Conservation (phyloP, 257 asterid genomes). For the Solanum tarijense region DNA sequence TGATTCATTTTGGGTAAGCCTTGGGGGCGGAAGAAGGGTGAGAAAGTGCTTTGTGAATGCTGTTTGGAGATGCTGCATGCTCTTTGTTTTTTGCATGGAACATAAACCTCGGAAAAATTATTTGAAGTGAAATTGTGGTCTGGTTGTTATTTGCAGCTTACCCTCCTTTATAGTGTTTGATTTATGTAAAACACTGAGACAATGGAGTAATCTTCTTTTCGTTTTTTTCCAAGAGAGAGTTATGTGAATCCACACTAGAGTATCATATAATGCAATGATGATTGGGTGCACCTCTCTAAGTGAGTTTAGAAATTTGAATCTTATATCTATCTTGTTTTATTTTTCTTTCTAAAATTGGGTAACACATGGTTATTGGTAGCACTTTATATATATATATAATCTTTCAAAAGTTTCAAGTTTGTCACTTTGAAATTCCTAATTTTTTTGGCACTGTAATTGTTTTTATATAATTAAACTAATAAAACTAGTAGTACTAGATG, state of each 20-base stretch:
- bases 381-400: no score
- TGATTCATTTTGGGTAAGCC: neutral
- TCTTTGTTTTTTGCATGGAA: neutral
- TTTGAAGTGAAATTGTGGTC: neutral
- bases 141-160: neutral
- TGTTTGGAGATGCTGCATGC: neutral
- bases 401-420: no score
- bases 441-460: no score
- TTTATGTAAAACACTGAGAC: neutral
- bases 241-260: neutral
- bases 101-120: neutral
- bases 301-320: no score
- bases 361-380: no score
- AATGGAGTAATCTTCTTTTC: neutral
- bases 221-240: neutral
- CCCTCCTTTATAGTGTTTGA: neutral
- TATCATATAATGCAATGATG: no score
- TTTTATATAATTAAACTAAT: no score
- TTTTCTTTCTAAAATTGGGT: no score
- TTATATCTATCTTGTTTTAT: no score
- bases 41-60: neutral
- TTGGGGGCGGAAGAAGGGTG: neutral
- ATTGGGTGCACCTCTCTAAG: no score
- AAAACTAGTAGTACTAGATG: no score
- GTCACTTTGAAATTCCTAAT: no score